A percentile compares a stretch with the other conserved stretches of the same genome.
Conservation (phyloP, 257 asterid genomes). For the Gynochthodes officinalis region DNA sequence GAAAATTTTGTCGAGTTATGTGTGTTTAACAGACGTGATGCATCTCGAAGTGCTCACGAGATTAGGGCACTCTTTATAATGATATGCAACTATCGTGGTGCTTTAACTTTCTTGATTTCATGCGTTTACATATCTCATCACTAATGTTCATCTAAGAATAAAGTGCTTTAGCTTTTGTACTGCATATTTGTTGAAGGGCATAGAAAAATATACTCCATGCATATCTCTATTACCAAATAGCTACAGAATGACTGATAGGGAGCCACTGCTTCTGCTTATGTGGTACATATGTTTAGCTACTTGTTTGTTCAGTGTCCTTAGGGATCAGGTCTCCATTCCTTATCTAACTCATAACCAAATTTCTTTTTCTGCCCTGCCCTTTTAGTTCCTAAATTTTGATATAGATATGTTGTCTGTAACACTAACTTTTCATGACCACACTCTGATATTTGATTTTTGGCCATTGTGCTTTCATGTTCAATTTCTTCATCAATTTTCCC, state of each 20-base stretch:
- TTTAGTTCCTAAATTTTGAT: neutral
- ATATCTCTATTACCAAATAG: no score
- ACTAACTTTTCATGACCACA: neutral
- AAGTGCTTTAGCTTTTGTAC: neutral
- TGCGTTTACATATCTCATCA: neutral
- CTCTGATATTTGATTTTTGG: neutral
- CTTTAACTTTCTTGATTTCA: neutral
- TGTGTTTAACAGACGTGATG: no score
- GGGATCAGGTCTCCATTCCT: neutral
- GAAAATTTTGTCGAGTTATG: neutral
- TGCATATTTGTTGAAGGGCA: neutral
- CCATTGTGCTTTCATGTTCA: no score
- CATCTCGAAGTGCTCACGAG: neutral
- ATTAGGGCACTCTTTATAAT: neutral
- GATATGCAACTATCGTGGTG: neutral
- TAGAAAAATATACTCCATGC: no score
- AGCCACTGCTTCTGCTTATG: neutral
- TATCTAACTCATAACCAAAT: no score
- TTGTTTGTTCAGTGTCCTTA: neutral
- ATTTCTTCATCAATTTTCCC: neutral
- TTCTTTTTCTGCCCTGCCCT: neutral
- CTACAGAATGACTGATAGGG: no score
- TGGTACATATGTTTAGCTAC: neutral
- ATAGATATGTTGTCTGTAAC: no score
- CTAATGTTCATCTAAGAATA: neutral